Conservation (phyloP, 1,284 basidiomycete species). For the Exobasidium rhododendri region DNA sequence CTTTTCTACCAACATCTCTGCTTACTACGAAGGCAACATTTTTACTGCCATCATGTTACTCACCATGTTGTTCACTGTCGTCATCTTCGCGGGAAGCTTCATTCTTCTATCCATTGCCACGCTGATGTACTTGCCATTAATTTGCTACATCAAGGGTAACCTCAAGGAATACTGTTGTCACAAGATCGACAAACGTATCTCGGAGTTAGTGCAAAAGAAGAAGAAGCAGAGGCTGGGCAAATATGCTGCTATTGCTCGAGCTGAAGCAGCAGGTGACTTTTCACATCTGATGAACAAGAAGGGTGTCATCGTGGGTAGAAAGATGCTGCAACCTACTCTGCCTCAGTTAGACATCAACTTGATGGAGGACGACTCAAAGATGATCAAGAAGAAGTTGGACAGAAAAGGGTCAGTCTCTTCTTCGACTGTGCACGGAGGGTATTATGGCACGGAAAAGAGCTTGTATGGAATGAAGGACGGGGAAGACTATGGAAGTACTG, state of each 20-base stretch:
- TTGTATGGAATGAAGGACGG: slow-evolving; percentile 11
- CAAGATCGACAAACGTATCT: slow-evolving; percentile 95
- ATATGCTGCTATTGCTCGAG: slow-evolving; percentile 77
- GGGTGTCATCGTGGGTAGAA: slow-evolving; percentile 74
- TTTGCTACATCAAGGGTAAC: slow-evolving; percentile 93
- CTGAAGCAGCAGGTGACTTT: slow-evolving; percentile 82
- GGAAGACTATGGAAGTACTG: slow-evolving; percentile 32
- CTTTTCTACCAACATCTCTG: slow-evolving; percentile 66
- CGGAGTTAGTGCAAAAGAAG: slow-evolving; percentile 85
- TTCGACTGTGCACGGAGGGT: slow-evolving; percentile 20
- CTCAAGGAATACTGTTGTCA: slow-evolving; percentile 96
- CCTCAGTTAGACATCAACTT: slow-evolving; percentile 86
- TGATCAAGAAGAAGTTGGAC: slow-evolving; percentile 15
- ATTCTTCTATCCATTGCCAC: slow-evolving; percentile 77
- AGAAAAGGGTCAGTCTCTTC: slow-evolving; percentile 26
- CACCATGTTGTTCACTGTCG: slow-evolving; percentile 83
- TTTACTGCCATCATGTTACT: slow-evolving; percentile 80
- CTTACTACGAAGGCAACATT: slow-evolving; percentile 60
- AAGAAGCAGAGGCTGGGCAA: slow-evolving; percentile 80
- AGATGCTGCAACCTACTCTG: slow-evolving; percentile 90
- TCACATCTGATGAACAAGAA: slow-evolving; percentile 91
- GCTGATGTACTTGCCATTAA: slow-evolving; percentile 82
- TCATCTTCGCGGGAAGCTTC: slow-evolving; percentile 80
- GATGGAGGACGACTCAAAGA: slow-evolving; percentile 63
- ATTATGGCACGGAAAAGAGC: slow-evolving; percentile 13